A percentile compares a stretch with the other conserved stretches of the same genome.
phyloP scores from a whole-genome alignment of 768 basidiomycete species.

The Boletus rubescentipes region DNA sequence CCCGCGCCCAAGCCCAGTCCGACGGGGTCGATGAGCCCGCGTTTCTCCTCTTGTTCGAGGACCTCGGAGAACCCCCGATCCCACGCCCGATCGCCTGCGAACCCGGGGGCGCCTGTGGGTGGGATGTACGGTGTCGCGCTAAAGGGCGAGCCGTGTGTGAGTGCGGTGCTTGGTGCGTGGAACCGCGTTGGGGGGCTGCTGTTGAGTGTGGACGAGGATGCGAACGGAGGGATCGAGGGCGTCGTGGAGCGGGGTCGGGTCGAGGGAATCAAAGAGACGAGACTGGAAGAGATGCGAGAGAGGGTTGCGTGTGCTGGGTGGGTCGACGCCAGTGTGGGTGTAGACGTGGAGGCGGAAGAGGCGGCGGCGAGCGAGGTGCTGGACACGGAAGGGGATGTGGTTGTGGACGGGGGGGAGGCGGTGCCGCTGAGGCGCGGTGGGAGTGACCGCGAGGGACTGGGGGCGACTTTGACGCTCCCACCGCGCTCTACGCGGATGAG shows the following conservation, averaged over 20 bases:
- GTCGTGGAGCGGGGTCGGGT: slow-evolving; percentile 14
- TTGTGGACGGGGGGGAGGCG: slow-evolving; percentile 25
- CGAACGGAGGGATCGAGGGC: slow-evolving; percentile 2
- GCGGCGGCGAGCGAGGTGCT: slow-evolving; percentile 13
- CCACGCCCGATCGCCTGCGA: slow-evolving; percentile 64
- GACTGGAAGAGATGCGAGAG: slow-evolving; percentile 46
- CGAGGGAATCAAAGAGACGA: slow-evolving; percentile 48
- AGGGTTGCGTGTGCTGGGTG: slow-evolving; percentile 38
- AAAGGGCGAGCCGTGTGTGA: slow-evolving; percentile 54
- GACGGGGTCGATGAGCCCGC: slow-evolving; percentile 36
- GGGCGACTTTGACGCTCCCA: slow-evolving; percentile 14
- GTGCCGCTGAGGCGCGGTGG: slow-evolving; percentile 23
- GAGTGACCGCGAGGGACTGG: slow-evolving; percentile 7
- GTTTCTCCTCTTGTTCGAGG: slow-evolving; percentile 41
- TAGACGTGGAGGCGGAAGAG: not conserved
- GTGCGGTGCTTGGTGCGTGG: slow-evolving; percentile 12
- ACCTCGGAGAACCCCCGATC: slow-evolving; percentile 61
- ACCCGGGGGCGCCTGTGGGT: slow-evolving; percentile 76
- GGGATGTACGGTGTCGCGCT: slow-evolving; percentile 42
- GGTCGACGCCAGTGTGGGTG: not conserved
- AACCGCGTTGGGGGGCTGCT: slow-evolving; percentile 13
- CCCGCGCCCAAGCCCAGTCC: slow-evolving; percentile 42
- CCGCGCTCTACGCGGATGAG: slow-evolving; percentile 1
- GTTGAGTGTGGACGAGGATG: slow-evolving; percentile 12
- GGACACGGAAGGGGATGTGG: slow-evolving; percentile 15